Evolutionary conservation across 371 early-diverging fungal genomes (phyloP).

Genomic region (Rhizomucor pusillus): DNA sequence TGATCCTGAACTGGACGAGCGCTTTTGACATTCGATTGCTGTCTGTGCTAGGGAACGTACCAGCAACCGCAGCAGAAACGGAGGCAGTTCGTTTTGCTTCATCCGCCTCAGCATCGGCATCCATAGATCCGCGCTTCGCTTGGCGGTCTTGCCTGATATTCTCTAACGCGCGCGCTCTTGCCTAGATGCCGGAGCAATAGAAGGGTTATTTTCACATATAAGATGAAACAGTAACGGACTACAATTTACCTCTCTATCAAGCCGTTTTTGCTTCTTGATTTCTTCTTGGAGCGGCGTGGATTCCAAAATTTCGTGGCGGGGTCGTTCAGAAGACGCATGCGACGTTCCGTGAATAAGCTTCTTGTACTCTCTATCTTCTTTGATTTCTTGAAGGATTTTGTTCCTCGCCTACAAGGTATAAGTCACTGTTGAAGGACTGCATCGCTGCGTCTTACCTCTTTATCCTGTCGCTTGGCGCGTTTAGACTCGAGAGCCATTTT

Average conservation of each 20-base stretch:
- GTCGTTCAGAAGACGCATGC: background rate
- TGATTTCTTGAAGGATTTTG: slow-evolving; percentile 15
- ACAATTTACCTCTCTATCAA: slow-evolving; percentile 18
- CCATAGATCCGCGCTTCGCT: no score
- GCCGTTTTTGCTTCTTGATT: slow-evolving; percentile 7
- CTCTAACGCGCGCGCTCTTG: slow-evolving; percentile 14
- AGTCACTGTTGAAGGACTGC: background rate
- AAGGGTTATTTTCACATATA: background rate
- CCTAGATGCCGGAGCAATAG: slow-evolving; percentile 1
- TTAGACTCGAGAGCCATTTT: slow-evolving; percentile 16
- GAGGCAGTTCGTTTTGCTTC: no score
- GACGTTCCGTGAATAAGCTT: slow-evolving; percentile 9
- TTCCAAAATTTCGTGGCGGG: background rate
- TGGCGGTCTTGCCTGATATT: slow-evolving; percentile 32
- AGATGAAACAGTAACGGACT: background rate
- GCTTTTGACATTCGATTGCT: no score
- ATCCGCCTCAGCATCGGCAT: no score
- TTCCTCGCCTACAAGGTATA: slow-evolving; percentile 13
- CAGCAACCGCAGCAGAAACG: no score
- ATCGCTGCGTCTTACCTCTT: slow-evolving; percentile 22
- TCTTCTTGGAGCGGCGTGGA: slow-evolving; percentile 4
- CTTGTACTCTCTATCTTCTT: slow-evolving; percentile 21
- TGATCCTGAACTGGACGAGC: slow-evolving; percentile 23
- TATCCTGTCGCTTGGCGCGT: slow-evolving; percentile 11
- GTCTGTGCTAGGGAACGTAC: no score